phyloP scores from a whole-genome alignment of 441 rosid species.

The Breynia disticha region DNA sequence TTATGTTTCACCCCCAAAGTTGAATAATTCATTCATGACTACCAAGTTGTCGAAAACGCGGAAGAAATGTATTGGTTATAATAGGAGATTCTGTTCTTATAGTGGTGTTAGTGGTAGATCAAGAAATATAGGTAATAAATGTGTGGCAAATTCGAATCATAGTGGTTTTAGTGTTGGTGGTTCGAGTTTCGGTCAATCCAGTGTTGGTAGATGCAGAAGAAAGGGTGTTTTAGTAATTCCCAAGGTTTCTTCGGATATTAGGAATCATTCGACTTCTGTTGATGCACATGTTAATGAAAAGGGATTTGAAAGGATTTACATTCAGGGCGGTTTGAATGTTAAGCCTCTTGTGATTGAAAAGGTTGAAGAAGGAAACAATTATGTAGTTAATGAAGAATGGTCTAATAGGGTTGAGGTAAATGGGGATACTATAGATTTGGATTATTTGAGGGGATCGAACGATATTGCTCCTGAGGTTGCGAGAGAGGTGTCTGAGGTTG shows the following conservation, averaged over 20 bases:
- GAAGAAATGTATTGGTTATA: constrained; percentile 20
- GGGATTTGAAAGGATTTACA: constrained; percentile 61
- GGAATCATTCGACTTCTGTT: constrained; percentile 59
- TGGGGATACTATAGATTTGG: constrained; percentile 27
- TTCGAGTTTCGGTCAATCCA: constrained; percentile 38
- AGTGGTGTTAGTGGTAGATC: constrained; percentile 13
- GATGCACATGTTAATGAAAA: constrained; percentile 52
- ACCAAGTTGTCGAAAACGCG: constrained; percentile 54
- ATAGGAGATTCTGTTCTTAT: constrained; percentile 24
- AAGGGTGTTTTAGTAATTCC: constrained; percentile 77
- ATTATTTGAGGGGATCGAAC: constrained; percentile 33
- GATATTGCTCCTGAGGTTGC: constrained; percentile 32
- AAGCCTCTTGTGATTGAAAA: constrained; percentile 54
- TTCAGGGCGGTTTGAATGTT: constrained; percentile 52
- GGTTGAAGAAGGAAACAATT: constrained; percentile 25
- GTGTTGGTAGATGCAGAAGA: constrained; percentile 24
- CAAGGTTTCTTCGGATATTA: constrained; percentile 61
- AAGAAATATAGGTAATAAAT: constrained; percentile 24
- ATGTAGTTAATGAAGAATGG: constrained; percentile 28
- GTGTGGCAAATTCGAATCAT: constrained; percentile 28
- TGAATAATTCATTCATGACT: constrained; percentile 9
- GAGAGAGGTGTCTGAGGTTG: constrained; percentile 45
- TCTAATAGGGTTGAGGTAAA: constrained; percentile 23
- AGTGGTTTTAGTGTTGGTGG: constrained; percentile 50
- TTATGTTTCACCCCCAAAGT: constrained; percentile 23